Evolutionary conservation across 768 basidiomycete genomes (phyloP).

Genomic region (Tylopilus subfusipes): DNA sequence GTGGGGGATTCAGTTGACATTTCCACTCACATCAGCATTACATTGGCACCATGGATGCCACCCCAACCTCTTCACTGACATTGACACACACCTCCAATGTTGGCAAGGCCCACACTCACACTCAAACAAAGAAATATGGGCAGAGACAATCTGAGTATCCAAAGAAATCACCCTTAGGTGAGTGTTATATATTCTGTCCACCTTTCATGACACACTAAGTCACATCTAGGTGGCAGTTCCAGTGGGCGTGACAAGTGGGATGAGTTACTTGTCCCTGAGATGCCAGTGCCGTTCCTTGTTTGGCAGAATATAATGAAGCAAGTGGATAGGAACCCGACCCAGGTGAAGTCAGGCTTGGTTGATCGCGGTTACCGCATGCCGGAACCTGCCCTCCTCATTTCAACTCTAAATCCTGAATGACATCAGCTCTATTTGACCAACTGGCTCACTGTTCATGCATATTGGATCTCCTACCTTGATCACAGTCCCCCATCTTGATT

Average conservation of each 20-base stretch:
- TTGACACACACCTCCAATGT: too few species aligned
- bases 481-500: background rate
- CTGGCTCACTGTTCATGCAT: background rate
- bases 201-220: too few species aligned
- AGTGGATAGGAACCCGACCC: background rate
- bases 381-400: background rate
- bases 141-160: too few species aligned
- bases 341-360: background rate
- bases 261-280: background rate
- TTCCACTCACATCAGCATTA: too few species aligned
- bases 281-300: background rate
- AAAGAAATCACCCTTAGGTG: too few species aligned
- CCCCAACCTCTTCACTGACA: too few species aligned
- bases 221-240: too few species aligned
- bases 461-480: background rate
- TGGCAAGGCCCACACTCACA: too few species aligned
- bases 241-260: background rate
- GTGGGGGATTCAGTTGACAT: too few species aligned
- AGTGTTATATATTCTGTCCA: too few species aligned
- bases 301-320: background rate
- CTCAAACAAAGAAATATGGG: too few species aligned
- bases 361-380: conserved; percentile 9
- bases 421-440: background rate
- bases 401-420: background rate
- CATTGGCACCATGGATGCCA: too few species aligned